A percentile compares a stretch with the other conserved stretches of the same genome.
Conservation (phyloP, 768 basidiomycete genomes). For the Auriscalpium microsporum region DNA sequence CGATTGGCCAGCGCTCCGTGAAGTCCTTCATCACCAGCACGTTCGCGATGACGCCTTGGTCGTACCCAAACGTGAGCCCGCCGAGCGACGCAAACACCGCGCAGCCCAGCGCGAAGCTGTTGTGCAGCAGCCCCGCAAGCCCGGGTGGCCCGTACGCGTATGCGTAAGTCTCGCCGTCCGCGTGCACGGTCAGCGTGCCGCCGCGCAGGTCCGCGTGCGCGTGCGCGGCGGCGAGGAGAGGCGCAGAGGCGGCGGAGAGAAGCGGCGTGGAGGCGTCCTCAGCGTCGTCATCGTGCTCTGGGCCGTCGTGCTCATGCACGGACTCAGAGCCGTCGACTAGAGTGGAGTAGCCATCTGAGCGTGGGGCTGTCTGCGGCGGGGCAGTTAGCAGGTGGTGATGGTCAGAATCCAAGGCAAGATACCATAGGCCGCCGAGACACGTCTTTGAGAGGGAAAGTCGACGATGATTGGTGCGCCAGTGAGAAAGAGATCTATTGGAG, state of each 20-base stretch:
- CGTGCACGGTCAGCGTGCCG: conserved; percentile 10
- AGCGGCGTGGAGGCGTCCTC: conserved; percentile 7
- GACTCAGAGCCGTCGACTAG: not conserved
- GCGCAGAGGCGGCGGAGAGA: not conserved
- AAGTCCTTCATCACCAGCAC: conserved; percentile 80
- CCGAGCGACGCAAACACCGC: conserved; percentile 72
- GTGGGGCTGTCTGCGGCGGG: not conserved
- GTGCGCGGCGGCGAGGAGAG: not conserved
- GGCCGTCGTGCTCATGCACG: not conserved
- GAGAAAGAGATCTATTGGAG: not conserved
- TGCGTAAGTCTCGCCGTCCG: conserved; percentile 32
- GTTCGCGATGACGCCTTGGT: conserved; percentile 82
- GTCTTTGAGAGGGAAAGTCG: too few relatives aligned
- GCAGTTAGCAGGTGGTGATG: too few relatives aligned
- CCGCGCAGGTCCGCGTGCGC: conserved; percentile 3
- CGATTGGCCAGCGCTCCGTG: conserved; percentile 54
- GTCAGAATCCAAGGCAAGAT: too few relatives aligned
- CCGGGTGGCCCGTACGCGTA: conserved; percentile 73
- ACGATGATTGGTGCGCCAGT: not conserved
- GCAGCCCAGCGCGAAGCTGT: conserved; percentile 57
- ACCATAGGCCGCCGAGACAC: too few relatives aligned
- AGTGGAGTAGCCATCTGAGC: conserved; percentile 1
- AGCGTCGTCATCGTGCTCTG: not conserved
- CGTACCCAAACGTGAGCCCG: conserved; percentile 74
- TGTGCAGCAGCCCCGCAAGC: conserved; percentile 51